Evolutionary conservation across 352 stramenopile genomes (phyloP).

Genomic region (Globisporangium parvum): DNA sequence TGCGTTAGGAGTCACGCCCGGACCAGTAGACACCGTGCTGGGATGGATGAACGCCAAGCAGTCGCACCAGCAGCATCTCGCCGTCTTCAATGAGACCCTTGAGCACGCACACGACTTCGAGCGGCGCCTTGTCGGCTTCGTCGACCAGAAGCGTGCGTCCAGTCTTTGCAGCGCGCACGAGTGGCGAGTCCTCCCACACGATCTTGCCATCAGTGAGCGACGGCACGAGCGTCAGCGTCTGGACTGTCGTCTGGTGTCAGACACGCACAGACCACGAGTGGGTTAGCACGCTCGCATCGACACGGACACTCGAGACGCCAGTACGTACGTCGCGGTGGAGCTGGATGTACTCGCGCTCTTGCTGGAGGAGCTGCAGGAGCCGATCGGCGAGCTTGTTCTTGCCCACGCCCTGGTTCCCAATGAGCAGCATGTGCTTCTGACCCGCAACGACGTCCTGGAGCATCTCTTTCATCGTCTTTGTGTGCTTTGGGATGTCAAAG

Average conservation of each 20-base stretch:
- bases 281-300: not conserved
- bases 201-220: slow-evolving; percentile 87
- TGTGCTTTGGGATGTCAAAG: slow-evolving; percentile 89
- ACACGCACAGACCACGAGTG: not conserved
- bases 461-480: slow-evolving; percentile 81
- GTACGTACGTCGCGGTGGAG: slow-evolving; percentile 90
- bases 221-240: slow-evolving; percentile 89
- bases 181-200: slow-evolving; percentile 90
- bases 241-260: slow-evolving; percentile 90
- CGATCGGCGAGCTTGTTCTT: slow-evolving; percentile 95
- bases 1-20: too few species aligned
- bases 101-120: slow-evolving; percentile 94
- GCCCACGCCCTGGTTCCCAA: slow-evolving; percentile 93
- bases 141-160: slow-evolving; percentile 93
- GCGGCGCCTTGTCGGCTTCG: slow-evolving; percentile 95
- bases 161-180: slow-evolving; percentile 90
- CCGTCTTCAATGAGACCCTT: slow-evolving; percentile 96
- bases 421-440: slow-evolving; percentile 89
- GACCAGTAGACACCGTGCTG: not conserved
- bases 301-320: not conserved
- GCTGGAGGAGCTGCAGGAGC: slow-evolving; percentile 85
- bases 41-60: too few species aligned
- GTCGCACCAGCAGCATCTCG: slow-evolving; percentile 85
- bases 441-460: slow-evolving; percentile 80
- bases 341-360: slow-evolving; percentile 96